Percentiles rank a stretch among this genome's conserved stretches.
phyloP scores from a whole-genome alignment of 2,329 filamentous ascomycete species.

The Simplicillium aogashimaense region DNA sequence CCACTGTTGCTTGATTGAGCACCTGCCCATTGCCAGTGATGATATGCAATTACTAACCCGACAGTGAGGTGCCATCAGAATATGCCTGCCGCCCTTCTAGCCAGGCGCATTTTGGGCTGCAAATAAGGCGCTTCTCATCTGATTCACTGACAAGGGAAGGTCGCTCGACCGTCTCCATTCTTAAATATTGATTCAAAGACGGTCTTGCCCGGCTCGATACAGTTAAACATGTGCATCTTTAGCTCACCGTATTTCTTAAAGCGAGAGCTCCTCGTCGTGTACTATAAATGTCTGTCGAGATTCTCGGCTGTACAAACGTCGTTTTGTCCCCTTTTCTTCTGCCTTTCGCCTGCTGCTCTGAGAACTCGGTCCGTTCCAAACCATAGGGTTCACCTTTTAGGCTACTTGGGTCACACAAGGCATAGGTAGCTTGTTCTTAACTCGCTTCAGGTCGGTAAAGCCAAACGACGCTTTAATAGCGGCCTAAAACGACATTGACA shows the following conservation, averaged over 20 bases:
- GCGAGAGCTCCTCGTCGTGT: no score
- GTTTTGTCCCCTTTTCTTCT: neutral
- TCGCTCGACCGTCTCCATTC: neutral
- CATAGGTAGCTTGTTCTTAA: conserved; percentile 14
- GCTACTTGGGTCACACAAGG: conserved; percentile 24
- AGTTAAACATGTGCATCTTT: no score
- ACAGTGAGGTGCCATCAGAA: no score
- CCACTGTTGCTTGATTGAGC: no score
- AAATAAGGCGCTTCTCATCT: no score
- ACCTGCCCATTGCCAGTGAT: no score
- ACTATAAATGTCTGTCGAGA: neutral
- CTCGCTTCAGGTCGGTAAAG: conserved; percentile 2
- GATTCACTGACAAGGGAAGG: neutral
- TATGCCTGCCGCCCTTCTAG: no score
- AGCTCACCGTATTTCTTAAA: no score
- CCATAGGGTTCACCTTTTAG: conserved; percentile 22
- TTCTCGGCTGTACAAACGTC: neutral
- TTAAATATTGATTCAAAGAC: conserved; percentile 5
- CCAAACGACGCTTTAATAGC: neutral
- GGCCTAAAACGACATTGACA: no score
- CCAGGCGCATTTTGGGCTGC: no score
- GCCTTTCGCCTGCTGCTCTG: conserved; percentile 4
- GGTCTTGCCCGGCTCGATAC: no score
- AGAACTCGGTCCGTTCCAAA: conserved; percentile 22
- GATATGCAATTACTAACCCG: no score